phyloP scores from a whole-genome alignment of 1,139 yeast species.

The Zygoascus meyerae region DNA sequence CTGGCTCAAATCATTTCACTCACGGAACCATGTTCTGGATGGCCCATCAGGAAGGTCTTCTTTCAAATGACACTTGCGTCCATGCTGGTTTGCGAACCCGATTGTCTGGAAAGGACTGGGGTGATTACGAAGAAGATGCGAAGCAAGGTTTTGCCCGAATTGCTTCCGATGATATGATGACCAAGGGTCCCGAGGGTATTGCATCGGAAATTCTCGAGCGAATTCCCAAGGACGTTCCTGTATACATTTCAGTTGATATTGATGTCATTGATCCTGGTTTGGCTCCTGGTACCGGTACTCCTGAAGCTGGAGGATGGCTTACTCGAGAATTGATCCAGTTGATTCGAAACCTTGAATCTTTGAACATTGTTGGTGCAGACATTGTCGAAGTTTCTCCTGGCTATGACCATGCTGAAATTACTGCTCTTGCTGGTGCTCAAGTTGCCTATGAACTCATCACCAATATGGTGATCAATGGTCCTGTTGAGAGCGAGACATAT shows the following conservation, averaged over 20 bases:
- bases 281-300: slow-evolving; percentile 81
- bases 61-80: slow-evolving; percentile 45
- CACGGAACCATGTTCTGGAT: slow-evolving; percentile 80
- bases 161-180: slow-evolving; percentile 67
- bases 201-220: slow-evolving; percentile 48
- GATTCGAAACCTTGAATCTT: slow-evolving; percentile 50
- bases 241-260: slow-evolving; percentile 68
- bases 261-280: slow-evolving; percentile 77
- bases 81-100: slow-evolving; percentile 66
- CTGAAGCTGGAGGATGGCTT: slow-evolving; percentile 76
- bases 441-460: slow-evolving; percentile 40
- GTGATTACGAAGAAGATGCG: slow-evolving; percentile 60
- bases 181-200: slow-evolving; percentile 40
- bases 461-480: slow-evolving; percentile 24
- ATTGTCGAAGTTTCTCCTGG: slow-evolving; percentile 76
- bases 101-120: slow-evolving; percentile 23
- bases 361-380: slow-evolving; percentile 71
- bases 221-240: slow-evolving; percentile 52
- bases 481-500: slow-evolving; percentile 3
- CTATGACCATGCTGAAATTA: slow-evolving; percentile 65
- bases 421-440: slow-evolving; percentile 75
- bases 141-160: slow-evolving; percentile 58
- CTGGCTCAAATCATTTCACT: slow-evolving; percentile 38
- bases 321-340: slow-evolving; percentile 66
- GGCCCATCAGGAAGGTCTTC: slow-evolving; percentile 50